Evolutionary conservation across 495 filamentous ascomycete genomes (phyloP), one percentile per base, ranked within the genome.

Genomic region (Bacidia gigantensis): DNA sequence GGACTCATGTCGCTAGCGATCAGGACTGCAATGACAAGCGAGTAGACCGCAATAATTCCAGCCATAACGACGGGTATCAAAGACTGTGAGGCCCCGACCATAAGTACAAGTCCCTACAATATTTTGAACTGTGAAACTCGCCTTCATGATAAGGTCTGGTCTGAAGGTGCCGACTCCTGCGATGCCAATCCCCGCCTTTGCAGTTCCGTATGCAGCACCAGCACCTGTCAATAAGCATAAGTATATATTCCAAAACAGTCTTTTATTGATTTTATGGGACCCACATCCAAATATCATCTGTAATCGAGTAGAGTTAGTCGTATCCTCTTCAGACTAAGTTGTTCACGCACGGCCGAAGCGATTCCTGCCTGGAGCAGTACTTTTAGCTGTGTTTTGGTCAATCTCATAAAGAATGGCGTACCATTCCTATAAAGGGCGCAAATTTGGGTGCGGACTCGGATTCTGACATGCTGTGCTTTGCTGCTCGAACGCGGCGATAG

Each of bases 41-140:
- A 81, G 70, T 99, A 99, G 57, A 99, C 93, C 32, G 92, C 92
- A 59, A 99, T 88, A 64, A 99, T 99, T 76, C 92, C 92, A 63
- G 92, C 93, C 92, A 99, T 99, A 72, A 99, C 87, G 57, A 97
- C 89, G 50, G 90, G 92, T 61, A 93, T 90, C 35, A 95, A 74
- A 45, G 86, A 94, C 88, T 89, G 57, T 50, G 41, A 22, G 14
- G 12, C 20, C 24, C 40, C 61, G 51, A 58, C 57, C 22, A 59
- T 64, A 57, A 66, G 62, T 38, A 46, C 21, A 10, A 22, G 17
- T 32, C 5, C 23, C 25, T 25, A n/a, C 17, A 26, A 49, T 3
- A 26, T 41, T n/a, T 2, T 26, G 11, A 23, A 26, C 3, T 0
- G 5, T 23, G 18, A 29, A 44, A 11, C 3, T n/a, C 22, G 2